Percentiles rank a stretch among this genome's conserved stretches.
Conservation (phyloP, 1,284 basidiomycete species). For the Ceratorhiza oryzae-sativae region DNA sequence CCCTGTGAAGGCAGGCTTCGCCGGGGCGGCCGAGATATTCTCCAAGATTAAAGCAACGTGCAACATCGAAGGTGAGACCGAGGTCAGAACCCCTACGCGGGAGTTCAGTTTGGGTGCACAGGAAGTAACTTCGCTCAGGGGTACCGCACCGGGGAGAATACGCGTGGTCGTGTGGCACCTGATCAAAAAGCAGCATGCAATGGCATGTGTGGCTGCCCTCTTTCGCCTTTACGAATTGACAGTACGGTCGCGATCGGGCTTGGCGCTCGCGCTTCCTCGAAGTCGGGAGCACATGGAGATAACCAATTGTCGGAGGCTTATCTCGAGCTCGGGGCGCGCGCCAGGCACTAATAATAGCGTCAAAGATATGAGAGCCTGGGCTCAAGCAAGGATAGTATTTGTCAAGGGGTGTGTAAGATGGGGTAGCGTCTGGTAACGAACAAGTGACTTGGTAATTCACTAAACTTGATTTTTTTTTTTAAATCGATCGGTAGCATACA, state of each 20-base stretch:
- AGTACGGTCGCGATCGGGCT: not conserved
- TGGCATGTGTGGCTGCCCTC: not conserved
- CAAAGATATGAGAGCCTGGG: too few species aligned
- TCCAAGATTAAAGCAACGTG: not conserved
- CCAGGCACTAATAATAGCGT: too few species aligned
- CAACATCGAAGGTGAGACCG: not conserved
- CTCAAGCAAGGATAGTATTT: too few species aligned
- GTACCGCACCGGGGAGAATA: not conserved
- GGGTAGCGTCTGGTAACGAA: too few species aligned
- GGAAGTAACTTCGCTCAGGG: not conserved
- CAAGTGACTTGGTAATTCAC: too few species aligned
- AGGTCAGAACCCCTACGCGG: not conserved
- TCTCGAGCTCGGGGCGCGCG: not conserved
- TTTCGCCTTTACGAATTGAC: not conserved
- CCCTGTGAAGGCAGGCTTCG: not conserved
- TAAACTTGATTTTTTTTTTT: too few species aligned
- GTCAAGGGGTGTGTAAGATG: too few species aligned
- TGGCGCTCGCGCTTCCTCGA: not conserved
- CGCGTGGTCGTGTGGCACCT: not conserved
- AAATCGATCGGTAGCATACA: too few species aligned
- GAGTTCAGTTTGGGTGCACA: not conserved
- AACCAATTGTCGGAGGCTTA: not conserved
- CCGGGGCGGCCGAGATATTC: not conserved
- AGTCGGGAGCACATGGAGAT: not conserved
- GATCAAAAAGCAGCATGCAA: not conserved